phyloP scores from a whole-genome alignment of 805 yeast species.

The Ogataea parapolymorpha region DNA sequence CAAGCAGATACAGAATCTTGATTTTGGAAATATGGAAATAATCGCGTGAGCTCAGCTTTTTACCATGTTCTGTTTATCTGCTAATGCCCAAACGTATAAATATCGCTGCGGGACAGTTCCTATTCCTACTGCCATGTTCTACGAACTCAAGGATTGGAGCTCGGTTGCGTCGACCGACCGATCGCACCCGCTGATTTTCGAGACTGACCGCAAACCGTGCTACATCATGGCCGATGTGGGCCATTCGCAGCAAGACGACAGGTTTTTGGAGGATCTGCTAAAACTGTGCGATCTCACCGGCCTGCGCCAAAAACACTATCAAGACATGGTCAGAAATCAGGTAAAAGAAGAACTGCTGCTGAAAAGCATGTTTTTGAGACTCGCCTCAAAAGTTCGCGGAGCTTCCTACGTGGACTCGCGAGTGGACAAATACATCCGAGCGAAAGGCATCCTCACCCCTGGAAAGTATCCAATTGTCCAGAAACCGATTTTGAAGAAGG shows the following conservation, averaged over 20 bases:
- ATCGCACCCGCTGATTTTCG: conserved; percentile 27
- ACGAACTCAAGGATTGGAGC: conserved; percentile 21
- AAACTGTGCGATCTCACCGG: conserved; percentile 26
- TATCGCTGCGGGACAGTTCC: background rate
- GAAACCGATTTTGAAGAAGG: conserved; percentile 21
- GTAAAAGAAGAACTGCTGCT: conserved; percentile 11
- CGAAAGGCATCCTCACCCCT: conserved; percentile 12
- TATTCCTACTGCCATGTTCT: conserved; percentile 11
- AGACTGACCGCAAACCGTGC: conserved; percentile 15
- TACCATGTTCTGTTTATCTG: conserved; percentile 6
- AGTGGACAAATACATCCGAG: conserved; percentile 17
- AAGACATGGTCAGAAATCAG: conserved; percentile 8
- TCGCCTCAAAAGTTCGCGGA: conserved; percentile 10
- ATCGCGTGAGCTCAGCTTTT: background rate
- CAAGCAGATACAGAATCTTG: conserved; percentile 6
- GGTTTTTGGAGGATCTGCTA: conserved; percentile 18
- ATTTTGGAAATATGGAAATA: background rate
- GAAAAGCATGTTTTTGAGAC: conserved; percentile 9
- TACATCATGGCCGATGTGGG: conserved; percentile 15
- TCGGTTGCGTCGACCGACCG: conserved; percentile 21
- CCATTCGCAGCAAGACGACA: conserved; percentile 22
- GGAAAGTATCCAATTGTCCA: conserved; percentile 21
- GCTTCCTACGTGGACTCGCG: conserved; percentile 11
- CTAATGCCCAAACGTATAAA: background rate
- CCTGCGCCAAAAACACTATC: conserved; percentile 16